Evolutionary conservation across 2,329 filamentous ascomycete species (phyloP).

Genomic region (Zymoseptoria ardabiliae): DNA sequence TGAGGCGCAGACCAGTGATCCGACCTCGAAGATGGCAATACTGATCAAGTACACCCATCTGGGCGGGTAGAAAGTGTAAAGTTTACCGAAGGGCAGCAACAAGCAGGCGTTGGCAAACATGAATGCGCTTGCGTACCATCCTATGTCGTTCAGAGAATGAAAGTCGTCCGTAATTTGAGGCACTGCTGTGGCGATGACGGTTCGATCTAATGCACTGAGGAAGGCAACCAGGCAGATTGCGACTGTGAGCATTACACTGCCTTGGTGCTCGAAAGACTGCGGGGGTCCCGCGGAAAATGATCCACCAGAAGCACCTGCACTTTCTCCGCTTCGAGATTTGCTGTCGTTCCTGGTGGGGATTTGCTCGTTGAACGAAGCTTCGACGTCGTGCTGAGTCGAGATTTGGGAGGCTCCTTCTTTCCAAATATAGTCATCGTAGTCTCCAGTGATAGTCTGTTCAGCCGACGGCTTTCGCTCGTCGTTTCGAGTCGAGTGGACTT

Average conservation of each 20-base stretch:
- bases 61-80: slow-evolving; percentile 39
- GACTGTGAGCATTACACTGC: slow-evolving; percentile 17
- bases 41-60: slow-evolving; percentile 32
- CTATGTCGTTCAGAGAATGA: slow-evolving; percentile 33
- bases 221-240: slow-evolving; percentile 23
- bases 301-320: too few species aligned
- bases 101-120: slow-evolving; percentile 39
- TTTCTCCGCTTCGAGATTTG: too few species aligned
- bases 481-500: too few species aligned
- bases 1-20: slow-evolving; percentile 47
- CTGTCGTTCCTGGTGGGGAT: too few species aligned
- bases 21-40: slow-evolving; percentile 47
- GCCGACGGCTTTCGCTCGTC: too few species aligned
- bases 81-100: slow-evolving; percentile 40
- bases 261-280: neutral
- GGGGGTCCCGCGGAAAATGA: too few species aligned
- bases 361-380: neutral
- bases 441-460: too few species aligned
- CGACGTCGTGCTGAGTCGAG: too few species aligned
- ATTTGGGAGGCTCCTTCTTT: too few species aligned
- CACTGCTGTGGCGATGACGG: slow-evolving; percentile 33
- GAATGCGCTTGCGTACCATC: slow-evolving; percentile 37
- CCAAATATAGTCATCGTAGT: too few species aligned
- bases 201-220: slow-evolving; percentile 24
- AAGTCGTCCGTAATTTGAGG: slow-evolving; percentile 37